Percentiles rank a stretch among this genome's conserved stretches.
phyloP scores from a whole-genome alignment of 352 stramenopile species.

The Pseudoperonospora humuli region DNA sequence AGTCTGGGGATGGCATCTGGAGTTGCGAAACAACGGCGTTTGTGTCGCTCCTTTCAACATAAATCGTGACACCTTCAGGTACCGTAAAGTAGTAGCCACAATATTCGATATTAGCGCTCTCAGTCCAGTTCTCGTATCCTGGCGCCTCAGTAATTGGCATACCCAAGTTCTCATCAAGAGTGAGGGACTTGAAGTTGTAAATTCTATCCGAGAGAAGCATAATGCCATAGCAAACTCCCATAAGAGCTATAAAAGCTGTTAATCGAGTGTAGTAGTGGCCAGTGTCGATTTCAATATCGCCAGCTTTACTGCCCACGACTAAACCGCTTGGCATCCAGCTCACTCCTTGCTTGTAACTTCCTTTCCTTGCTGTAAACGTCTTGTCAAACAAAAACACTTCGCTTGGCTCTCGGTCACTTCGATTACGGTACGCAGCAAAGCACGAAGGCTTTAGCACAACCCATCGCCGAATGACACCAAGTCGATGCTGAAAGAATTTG shows the following conservation, averaged over 20 bases:
- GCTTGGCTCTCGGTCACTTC: conserved; percentile 65
- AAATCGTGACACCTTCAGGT: conserved; percentile 38
- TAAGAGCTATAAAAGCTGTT: conserved; percentile 52
- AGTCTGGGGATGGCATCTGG: conserved; percentile 30
- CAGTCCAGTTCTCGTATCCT: conserved; percentile 45
- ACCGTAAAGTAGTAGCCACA: conserved; percentile 72
- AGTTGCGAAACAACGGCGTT: conserved; percentile 48
- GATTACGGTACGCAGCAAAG: conserved; percentile 73
- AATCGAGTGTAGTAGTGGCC: conserved; percentile 82
- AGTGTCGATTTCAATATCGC: conserved; percentile 81
- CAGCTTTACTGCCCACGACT: conserved; percentile 67
- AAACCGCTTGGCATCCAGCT: conserved; percentile 85
- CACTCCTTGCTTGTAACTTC: conserved; percentile 74
- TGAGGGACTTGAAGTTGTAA: conserved; percentile 52
- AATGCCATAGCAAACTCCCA: conserved; percentile 59
- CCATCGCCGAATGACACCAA: conserved; percentile 81
- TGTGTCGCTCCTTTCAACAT: conserved; percentile 30
- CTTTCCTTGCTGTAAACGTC: conserved; percentile 66
- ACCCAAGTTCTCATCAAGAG: conserved; percentile 21
- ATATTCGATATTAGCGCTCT: conserved; percentile 31
- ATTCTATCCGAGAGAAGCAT: conserved; percentile 48
- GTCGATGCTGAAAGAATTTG: conserved; percentile 83
- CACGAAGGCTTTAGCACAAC: conserved; percentile 82
- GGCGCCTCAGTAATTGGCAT: conserved; percentile 22
- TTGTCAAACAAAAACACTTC: conserved; percentile 86